Conservation (phyloP, 306 rosid genomes). For the Corylus americana region DNA sequence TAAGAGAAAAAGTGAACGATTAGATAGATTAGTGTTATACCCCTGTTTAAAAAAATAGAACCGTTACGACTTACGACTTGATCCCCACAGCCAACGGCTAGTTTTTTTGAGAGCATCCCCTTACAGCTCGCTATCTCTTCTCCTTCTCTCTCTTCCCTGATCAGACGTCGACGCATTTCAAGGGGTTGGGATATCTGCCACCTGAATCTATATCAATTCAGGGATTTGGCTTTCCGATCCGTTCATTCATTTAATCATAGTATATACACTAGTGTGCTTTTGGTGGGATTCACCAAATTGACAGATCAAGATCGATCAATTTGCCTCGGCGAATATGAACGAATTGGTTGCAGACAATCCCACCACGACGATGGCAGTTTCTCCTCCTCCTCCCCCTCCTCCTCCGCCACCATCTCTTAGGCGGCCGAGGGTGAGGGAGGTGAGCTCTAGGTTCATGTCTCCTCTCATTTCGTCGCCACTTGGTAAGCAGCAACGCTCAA, state of each 20-base stretch:
- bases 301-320: background rate
- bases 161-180: background rate
- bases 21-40: background rate
- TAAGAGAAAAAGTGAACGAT: background rate
- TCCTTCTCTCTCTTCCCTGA: no score
- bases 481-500: slow-evolving; percentile 35
- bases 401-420: slow-evolving; percentile 56
- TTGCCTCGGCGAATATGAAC: slow-evolving; percentile 18
- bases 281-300: background rate
- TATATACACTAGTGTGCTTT: background rate
- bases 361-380: slow-evolving; percentile 13
- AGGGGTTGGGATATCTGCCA: background rate
- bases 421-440: slow-evolving; percentile 84
- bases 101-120: background rate
- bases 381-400: slow-evolving; percentile 44
- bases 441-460: slow-evolving; percentile 87
- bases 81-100: slow-evolving; percentile 44
- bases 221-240: background rate
- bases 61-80: slow-evolving; percentile 42
- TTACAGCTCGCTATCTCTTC: background rate
- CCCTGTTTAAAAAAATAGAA: slow-evolving; percentile 34
- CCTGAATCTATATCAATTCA: background rate
- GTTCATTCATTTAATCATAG: background rate
- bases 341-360: slow-evolving; percentile 23
- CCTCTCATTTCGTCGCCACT: slow-evolving; percentile 37